Base-by-base conservation (phyloP, 352 stramenopile genomes). In the Proteromonas lacertae region DNA sequence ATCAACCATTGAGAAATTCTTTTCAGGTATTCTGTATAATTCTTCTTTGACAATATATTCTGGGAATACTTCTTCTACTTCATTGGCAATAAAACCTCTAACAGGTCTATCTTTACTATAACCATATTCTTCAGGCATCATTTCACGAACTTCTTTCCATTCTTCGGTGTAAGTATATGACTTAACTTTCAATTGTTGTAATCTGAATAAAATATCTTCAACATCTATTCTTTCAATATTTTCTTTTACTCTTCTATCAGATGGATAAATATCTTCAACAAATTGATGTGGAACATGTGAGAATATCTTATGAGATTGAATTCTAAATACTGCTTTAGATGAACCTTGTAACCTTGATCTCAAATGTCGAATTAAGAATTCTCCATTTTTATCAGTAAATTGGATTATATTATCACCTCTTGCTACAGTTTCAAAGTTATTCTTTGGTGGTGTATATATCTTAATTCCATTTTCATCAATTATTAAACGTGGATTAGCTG, bases 1-100 rank as follows among this genome's bases (percentile, higher is more conserved):
- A 32, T 80, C 42, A 25, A 76, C 51, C 22, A 82, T 60, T 6
- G 53, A 62, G 38, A 84, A 76, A 32, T 70, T 65, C 42, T 80
- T 75, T 38, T 86, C 69, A 0, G 58, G 60, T 12, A 88, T 36
- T 16, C 56, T 39, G 39, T 72, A 76, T n/a, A 69, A 62, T 16
- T 50, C 25, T 19, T 72, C 60, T 13, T 77, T 50, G 30, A 65
- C 62, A 22, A 89, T 56, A 44, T 89, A 75, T 48, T 91, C 76
- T 17, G 75, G 75, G 45, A 89, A 88, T 0, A 75, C 62, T 35
- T 78, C 53, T 8, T 38, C 47, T n/a, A 86, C 55, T 52, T 91
- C 60, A 47, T 91, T 73, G 16, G 73, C 76, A 48, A 90, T 87
- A 0, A 91, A 61, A 48, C 76, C 76, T 21, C 76, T 64, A 35